A percentile compares a stretch with the other conserved stretches of the same genome.
Conservation (phyloP, 2,329 filamentous ascomycete genomes). For the Alternaria sp. region DNA sequence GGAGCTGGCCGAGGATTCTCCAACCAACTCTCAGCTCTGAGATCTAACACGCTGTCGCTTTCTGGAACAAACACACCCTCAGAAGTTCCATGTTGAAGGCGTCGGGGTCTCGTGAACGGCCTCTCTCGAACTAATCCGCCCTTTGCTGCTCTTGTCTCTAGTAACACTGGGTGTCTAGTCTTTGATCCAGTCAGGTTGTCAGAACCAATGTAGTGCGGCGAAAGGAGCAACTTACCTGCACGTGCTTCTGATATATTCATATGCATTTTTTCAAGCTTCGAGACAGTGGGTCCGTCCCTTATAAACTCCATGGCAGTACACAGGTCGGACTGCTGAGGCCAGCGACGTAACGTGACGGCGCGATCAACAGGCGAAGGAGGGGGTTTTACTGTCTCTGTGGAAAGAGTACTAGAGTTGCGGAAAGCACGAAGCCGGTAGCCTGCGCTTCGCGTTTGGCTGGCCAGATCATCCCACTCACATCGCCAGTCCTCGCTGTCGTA, state of each 20-base stretch:
- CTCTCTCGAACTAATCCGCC: not conserved
- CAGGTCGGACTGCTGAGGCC: not conserved
- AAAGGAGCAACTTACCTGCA: not conserved
- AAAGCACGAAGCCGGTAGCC: not conserved
- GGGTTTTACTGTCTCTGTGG: not conserved
- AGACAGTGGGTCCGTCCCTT: not conserved
- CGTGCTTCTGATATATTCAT: not conserved
- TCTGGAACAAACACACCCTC: not conserved
- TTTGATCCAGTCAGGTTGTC: not conserved
- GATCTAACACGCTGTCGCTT: not conserved
- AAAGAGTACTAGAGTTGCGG: constrained; percentile 9
- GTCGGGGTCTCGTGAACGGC: not conserved
- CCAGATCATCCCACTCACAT: constrained; percentile 7
- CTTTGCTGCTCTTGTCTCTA: not conserved
- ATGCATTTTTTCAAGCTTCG: not conserved
- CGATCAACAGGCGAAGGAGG: constrained; percentile 1
- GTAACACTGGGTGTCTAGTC: not conserved
- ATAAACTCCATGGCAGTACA: not conserved
- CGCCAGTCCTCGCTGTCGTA: constrained; percentile 4
- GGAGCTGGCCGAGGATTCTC: not conserved
- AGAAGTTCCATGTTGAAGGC: not conserved
- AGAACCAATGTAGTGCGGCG: not conserved
- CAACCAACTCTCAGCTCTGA: not conserved
- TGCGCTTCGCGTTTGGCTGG: not conserved
- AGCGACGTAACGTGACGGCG: not conserved